A percentile compares a stretch with the other conserved stretches of the same genome.
phyloP scores from a whole-genome alignment of 352 stramenopile species.

The Pythium apleroticum region DNA sequence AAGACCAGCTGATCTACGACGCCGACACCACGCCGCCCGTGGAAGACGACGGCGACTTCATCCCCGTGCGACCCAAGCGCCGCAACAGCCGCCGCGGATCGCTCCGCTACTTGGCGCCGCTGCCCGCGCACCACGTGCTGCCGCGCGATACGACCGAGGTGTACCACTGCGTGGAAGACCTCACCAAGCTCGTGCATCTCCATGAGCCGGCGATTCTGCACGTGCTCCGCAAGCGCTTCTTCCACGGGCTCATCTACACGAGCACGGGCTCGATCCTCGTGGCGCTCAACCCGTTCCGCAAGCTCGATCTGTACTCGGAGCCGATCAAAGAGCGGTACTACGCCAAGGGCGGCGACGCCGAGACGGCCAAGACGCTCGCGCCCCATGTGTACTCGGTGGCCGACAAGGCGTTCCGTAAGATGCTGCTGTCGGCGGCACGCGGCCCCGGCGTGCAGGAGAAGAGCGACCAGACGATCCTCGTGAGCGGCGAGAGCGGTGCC shows the following conservation, averaged over 20 bases:
- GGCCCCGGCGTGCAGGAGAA: slow-evolving; percentile 34
- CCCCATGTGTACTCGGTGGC: slow-evolving; percentile 88
- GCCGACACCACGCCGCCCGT: slow-evolving; percentile 26
- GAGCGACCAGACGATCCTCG: slow-evolving; percentile 93
- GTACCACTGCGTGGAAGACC: slow-evolving; percentile 79
- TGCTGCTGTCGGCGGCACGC: slow-evolving; percentile 43
- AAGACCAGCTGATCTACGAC: slow-evolving; percentile 26
- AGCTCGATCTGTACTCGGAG: slow-evolving; percentile 70
- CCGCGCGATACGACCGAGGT: slow-evolving; percentile 56
- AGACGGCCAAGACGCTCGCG: slow-evolving; percentile 55
- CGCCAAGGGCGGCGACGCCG: slow-evolving; percentile 44
- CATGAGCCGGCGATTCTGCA: slow-evolving; percentile 91
- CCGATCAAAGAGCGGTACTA: slow-evolving; percentile 74
- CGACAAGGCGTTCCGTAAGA: slow-evolving; percentile 85
- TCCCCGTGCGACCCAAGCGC: slow-evolving; percentile 42
- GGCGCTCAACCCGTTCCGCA: slow-evolving; percentile 82
- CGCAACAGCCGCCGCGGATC: slow-evolving; percentile 52
- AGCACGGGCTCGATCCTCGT: slow-evolving; percentile 85
- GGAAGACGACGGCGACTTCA: slow-evolving; percentile 38
- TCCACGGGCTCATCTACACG: slow-evolving; percentile 88
- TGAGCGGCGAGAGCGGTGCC: slow-evolving; percentile 94
- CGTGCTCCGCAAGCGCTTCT: slow-evolving; percentile 78
- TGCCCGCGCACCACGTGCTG: slow-evolving; percentile 48
- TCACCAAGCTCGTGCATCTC: slow-evolving; percentile 90
- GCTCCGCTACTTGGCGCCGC: slow-evolving; percentile 33